Evolutionary conservation across 2,329 filamentous ascomycete species (phyloP).

Genomic region (Colletotrichum musae): DNA sequence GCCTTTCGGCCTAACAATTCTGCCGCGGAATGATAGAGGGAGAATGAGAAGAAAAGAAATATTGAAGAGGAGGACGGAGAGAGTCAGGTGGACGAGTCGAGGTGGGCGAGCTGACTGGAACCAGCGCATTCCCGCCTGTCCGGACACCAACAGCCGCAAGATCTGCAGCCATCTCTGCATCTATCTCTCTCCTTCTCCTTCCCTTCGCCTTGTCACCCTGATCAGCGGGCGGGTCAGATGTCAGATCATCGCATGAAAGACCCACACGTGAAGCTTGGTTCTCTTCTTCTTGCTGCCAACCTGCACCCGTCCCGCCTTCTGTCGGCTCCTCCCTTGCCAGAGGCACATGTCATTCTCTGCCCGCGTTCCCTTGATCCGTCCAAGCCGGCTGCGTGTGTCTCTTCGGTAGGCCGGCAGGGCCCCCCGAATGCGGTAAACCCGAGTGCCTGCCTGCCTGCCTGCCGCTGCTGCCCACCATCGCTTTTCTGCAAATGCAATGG

Average conservation of each 20-base stretch:
- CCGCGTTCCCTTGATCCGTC: conserved; percentile 29
- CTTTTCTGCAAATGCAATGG: background rate
- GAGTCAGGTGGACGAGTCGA: too few species aligned
- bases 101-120: conserved; percentile 16
- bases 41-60: background rate
- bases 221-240: conserved; percentile 30
- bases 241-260: conserved; percentile 38
- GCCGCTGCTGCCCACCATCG: background rate
- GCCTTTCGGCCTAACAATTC: background rate
- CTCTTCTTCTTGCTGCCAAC: background rate
- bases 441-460: background rate
- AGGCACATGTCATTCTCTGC: conserved; percentile 11
- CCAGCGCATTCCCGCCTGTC: background rate
- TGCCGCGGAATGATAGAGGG: background rate
- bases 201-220: background rate
- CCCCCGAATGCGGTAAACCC: conserved; percentile 18
- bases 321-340: conserved; percentile 2
- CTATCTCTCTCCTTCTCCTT: background rate
- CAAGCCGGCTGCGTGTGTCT: conserved; percentile 12
- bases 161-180: background rate
- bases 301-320: conserved; percentile 1
- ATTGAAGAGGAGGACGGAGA: background rate
- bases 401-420: background rate
- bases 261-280: conserved; percentile 36
- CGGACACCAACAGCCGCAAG: background rate